Conservation (phyloP, 768 basidiomycete species). For the Coprinopsis sp. region DNA sequence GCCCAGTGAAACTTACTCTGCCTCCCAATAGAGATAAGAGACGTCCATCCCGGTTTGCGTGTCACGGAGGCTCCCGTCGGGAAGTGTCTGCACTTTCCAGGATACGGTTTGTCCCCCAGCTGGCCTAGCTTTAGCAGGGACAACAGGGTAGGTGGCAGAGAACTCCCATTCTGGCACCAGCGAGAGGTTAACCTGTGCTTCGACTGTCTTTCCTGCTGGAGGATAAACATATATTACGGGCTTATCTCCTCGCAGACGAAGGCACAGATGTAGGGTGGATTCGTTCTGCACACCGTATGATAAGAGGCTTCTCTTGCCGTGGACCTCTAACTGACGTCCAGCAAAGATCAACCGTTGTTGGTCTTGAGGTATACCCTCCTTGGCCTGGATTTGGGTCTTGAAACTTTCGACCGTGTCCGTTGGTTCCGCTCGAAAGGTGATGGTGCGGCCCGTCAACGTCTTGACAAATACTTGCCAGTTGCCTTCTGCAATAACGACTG, state of each 20-base stretch:
- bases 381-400: not conserved
- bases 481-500: too few relatives aligned
- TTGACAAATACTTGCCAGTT: too few relatives aligned
- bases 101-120: slow-evolving; percentile 18
- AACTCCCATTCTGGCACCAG: slow-evolving; percentile 30
- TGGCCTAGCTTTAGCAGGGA: slow-evolving; percentile 16
- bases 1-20: slow-evolving; percentile 21
- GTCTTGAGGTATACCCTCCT: slow-evolving; percentile 79
- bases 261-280: not conserved
- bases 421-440: too few relatives aligned
- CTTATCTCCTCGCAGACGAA: slow-evolving; percentile 16
- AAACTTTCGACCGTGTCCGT: not conserved
- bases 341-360: slow-evolving; percentile 95
- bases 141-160: slow-evolving; percentile 31
- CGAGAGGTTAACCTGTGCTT: slow-evolving; percentile 27
- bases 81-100: slow-evolving; percentile 30
- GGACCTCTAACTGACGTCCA: slow-evolving; percentile 97
- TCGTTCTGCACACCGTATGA: slow-evolving; percentile 2
- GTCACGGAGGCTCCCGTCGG: slow-evolving; percentile 27
- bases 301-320: slow-evolving; percentile 26
- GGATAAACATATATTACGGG: slow-evolving; percentile 36
- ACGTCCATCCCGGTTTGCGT: slow-evolving; percentile 22
- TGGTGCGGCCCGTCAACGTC: too few relatives aligned
- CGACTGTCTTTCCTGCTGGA: slow-evolving; percentile 21
- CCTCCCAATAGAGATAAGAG: slow-evolving; percentile 38